Evolutionary conservation across 2,329 filamentous ascomycete species (phyloP).

Genomic region (Neonectria neomacrospora): DNA sequence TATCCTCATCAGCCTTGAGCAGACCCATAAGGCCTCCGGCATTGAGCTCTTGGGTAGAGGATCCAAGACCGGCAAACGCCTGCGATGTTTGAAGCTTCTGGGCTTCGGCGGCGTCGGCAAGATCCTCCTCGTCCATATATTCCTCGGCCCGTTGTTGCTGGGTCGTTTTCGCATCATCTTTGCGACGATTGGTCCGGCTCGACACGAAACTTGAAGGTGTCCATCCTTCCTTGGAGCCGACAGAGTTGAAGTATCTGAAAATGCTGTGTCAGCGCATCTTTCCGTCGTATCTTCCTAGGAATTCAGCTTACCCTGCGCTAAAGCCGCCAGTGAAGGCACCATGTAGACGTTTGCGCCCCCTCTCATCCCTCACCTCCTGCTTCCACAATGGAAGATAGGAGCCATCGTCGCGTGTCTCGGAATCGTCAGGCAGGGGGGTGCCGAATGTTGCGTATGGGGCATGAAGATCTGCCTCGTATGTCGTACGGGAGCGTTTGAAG

Average conservation of each 20-base stretch:
- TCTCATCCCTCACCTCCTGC: constrained; percentile 95
- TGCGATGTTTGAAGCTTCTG: constrained; percentile 77
- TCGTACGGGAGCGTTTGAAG: constrained; percentile 80
- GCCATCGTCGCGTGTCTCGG: constrained; percentile 85
- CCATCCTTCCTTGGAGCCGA: constrained; percentile 99
- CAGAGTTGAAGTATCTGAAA: constrained; percentile 91
- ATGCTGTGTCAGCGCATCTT: constrained; percentile 25
- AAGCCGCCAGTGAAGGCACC: constrained; percentile 97
- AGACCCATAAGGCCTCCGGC: constrained; percentile 74
- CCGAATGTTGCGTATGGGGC: constrained; percentile 84
- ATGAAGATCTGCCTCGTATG: constrained; percentile 80
- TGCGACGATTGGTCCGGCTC: constrained; percentile 81
- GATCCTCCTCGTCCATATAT: constrained; percentile 98
- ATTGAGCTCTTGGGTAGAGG: constrained; percentile 66
- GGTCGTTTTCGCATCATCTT: constrained; percentile 65
- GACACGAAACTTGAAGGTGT: constrained; percentile 92
- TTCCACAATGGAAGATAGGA: constrained; percentile 97
- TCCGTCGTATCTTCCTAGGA: background rate
- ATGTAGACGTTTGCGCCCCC: constrained; percentile 88
- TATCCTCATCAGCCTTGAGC: constrained; percentile 78
- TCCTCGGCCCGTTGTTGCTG: constrained; percentile 82
- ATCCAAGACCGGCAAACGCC: constrained; percentile 80
- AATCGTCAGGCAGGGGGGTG: constrained; percentile 84
- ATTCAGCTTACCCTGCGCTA: constrained; percentile 82
- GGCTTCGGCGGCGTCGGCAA: constrained; percentile 85